Percentiles rank a stretch among this genome's conserved stretches.
Conservation (phyloP, 768 basidiomycete genomes). For the Dacryopinax spathularia region DNA sequence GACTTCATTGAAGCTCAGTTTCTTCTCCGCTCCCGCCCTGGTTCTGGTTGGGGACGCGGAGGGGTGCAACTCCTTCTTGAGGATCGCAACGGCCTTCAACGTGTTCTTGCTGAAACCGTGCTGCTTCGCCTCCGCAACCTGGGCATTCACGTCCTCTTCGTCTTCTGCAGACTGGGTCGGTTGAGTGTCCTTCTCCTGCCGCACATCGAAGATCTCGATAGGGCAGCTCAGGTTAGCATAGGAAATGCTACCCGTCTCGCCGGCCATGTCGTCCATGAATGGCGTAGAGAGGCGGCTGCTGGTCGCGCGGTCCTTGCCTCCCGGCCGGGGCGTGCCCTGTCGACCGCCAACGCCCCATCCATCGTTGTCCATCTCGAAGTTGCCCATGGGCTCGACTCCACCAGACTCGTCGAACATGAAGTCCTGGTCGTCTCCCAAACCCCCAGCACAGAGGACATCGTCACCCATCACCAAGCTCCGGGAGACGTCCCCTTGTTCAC, state of each 20-base stretch:
- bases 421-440: constrained; percentile 32
- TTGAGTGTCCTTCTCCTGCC: constrained; percentile 37
- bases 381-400: constrained; percentile 62
- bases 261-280: constrained; percentile 35
- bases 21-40: constrained; percentile 37
- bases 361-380: constrained; percentile 34
- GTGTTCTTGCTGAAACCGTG: constrained; percentile 70
- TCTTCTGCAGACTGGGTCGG: constrained; percentile 5
- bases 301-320: constrained; percentile 2
- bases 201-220: constrained; percentile 65
- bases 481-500: constrained; percentile 49
- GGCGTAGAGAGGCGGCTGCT: constrained; percentile 44
- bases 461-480: constrained; percentile 41
- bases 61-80: constrained; percentile 59
- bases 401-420: constrained; percentile 43
- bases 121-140: constrained; percentile 7
- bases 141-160: constrained; percentile 6
- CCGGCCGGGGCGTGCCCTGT: constrained; percentile 16
- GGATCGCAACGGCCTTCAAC: constrained; percentile 60
- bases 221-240: constrained; percentile 61
- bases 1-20: constrained; percentile 63
- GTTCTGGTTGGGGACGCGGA: too few species aligned
- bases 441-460: constrained; percentile 38
- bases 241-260: constrained; percentile 46
- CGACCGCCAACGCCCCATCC: constrained; percentile 25